Evolutionary conservation across 768 basidiomycete species (phyloP), one percentile per base, ranked within the genome.

Genomic region (Russula foetens): DNA sequence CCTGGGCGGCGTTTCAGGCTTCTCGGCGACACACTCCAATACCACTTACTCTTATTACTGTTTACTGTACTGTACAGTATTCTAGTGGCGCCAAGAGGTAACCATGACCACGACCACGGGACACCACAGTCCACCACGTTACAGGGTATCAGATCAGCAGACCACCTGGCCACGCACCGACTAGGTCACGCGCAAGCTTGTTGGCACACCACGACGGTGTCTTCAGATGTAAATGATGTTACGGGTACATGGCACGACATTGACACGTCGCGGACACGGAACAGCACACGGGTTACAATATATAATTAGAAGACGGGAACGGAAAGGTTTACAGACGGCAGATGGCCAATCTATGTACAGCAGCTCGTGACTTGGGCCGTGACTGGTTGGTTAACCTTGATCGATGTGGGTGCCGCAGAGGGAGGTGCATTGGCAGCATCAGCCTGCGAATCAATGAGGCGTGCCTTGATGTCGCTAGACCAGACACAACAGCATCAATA

Each of bases 401-500:
- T 81, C 21, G 85, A 81, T 38, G 83, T 85, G 43, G 82, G 79
- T 17, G 75, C 67, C n/a, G 75, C 17, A 21, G 44, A 28, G 29
- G 59, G 67, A 1, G 71, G 29, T 15, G 79, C 70, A 43, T 75
- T 76, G 23, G 75, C 73, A 24, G 77, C 77, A 49, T 90, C 88
- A 24, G 82, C 86, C 74, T 92, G 89, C 14, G 94, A 92, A 74
- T 98, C 97, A 70, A 98, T 98, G 66, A 98, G 79, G 49, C 97
- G 91, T 52, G 91, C 82, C 79, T 98, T 99, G 81, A 98, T 98
- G 71, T 97, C 96, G 71, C 96, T 95, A 70, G 39, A 52, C 19
- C 17, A 15, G 28, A 15, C 26, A 23, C 23, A 15, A 23, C 23
- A 31, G 4, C 5, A 29, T 46, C 39, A 35, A 50, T 29, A 33